A percentile compares a stretch with the other conserved stretches of the same genome.
phyloP scores from a whole-genome alignment of 1,284 basidiomycete genomes.

The Malassezia brasiliensis region DNA sequence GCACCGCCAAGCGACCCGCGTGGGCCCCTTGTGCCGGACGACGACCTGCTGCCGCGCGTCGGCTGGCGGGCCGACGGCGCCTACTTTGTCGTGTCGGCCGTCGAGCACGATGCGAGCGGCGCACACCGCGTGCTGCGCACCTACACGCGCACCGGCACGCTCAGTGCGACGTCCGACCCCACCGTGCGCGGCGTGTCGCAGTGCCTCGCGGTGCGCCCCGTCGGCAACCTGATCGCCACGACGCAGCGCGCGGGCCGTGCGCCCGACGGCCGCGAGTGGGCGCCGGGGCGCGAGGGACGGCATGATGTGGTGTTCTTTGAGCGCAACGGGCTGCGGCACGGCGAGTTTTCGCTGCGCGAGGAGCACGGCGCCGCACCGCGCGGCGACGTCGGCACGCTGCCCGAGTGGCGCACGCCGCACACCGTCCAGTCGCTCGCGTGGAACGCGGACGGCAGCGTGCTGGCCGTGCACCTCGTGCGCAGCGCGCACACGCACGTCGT shows the following conservation, averaged over 20 bases:
- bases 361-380: conserved; percentile 44
- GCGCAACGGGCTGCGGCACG: conserved; percentile 81
- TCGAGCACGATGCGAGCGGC: conserved; percentile 50
- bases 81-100: conserved; percentile 73
- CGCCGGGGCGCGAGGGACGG: conserved; percentile 49
- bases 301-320: conserved; percentile 93
- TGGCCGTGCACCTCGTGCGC: conserved; percentile 55
- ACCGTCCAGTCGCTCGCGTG: conserved; percentile 68
- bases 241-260: conserved; percentile 70
- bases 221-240: conserved; percentile 69
- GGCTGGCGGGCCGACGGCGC: conserved; percentile 88
- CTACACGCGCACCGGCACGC: conserved; percentile 56
- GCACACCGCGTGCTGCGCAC: conserved; percentile 60
- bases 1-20: conserved; percentile 39
- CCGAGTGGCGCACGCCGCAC: conserved; percentile 42
- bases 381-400: conserved; percentile 25
- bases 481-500: conserved; percentile 47
- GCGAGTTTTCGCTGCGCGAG: conserved; percentile 69
- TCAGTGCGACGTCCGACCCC: conserved; percentile 74
- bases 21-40: conserved; percentile 54
- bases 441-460: conserved; percentile 77
- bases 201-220: conserved; percentile 72
- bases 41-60: conserved; percentile 65
- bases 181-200: conserved; percentile 72
- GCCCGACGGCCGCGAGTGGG: conserved; percentile 51